These are phyloP conservation scores for Multifurca ochricompacta DNA, from an alignment of 768 basidiomycete genomes.

Conservation along the genomic window DNA sequence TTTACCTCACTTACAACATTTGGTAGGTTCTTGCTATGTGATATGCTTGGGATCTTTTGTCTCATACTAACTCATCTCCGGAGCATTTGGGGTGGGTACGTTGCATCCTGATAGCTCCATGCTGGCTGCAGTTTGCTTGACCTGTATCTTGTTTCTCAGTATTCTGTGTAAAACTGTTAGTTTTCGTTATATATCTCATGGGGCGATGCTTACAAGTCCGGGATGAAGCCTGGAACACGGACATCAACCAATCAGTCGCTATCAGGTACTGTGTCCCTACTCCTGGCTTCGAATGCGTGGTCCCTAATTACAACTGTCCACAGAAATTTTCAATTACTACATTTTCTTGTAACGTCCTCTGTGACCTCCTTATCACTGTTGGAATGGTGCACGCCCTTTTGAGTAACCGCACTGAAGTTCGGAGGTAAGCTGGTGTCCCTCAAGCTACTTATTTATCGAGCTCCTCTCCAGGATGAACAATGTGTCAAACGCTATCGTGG, in stretches of 20 bases:
- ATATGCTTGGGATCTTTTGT: not conserved
- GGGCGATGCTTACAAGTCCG: not conserved
- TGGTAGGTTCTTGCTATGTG: not conserved
- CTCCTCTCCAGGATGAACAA: not conserved
- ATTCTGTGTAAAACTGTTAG: not conserved
- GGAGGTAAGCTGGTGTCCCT: not conserved
- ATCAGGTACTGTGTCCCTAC: not conserved
- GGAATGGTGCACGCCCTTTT: slow-evolving; percentile 1
- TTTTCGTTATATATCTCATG: not conserved
- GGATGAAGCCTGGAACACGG: not conserved
- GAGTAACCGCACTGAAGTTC: not conserved
- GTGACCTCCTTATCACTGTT: not conserved
- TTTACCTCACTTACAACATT: not conserved
- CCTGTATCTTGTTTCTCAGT: not conserved
- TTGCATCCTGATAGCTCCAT: not conserved
- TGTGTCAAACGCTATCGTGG: not conserved
- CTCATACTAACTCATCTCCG: not conserved
- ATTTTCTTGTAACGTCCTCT: not conserved
- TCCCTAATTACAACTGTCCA: not conserved
- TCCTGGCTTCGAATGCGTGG: not conserved
- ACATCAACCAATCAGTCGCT: not conserved
- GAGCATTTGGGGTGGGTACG: not conserved
- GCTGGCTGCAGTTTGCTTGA: not conserved
- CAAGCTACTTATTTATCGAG: not conserved
- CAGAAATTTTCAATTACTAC: not conserved